These are phyloP conservation scores for Hyphopichia buzzinii DNA, from an alignment of 1,139 yeast species.

Conservation along the genomic window DNA sequence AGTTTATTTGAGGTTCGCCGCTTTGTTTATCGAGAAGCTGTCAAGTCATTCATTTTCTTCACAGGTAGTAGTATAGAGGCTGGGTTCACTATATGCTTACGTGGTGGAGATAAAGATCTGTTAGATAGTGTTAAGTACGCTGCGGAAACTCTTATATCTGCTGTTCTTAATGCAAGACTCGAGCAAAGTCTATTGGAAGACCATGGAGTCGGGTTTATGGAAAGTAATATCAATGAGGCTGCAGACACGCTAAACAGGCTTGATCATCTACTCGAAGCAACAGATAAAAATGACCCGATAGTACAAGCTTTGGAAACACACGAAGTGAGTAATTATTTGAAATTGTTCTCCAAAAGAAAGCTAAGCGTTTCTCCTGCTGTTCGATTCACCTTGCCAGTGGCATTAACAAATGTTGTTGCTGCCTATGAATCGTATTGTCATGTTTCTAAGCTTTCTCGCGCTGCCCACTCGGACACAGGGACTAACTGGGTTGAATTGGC, in stretches of 20 bases:
- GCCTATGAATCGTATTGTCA: conserved; percentile 47
- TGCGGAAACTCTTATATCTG: conserved; percentile 75
- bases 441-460: conserved; percentile 25
- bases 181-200: conserved; percentile 83
- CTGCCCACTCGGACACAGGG: conserved; percentile 19
- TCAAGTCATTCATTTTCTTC: conserved; percentile 73
- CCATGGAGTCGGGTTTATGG: conserved; percentile 42
- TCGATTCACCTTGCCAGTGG: conserved; percentile 62
- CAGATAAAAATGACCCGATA: neutral
- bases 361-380: conserved; percentile 79
- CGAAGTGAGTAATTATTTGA: conserved; percentile 48
- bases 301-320: conserved; percentile 21
- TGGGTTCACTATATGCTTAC: conserved; percentile 78
- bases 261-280: neutral
- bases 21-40: conserved; percentile 50
- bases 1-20: conserved; percentile 67
- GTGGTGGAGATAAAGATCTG: conserved; percentile 68
- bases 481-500: conserved; percentile 8
- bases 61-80: conserved; percentile 71
- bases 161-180: conserved; percentile 70
- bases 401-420: conserved; percentile 53
- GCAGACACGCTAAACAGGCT: conserved; percentile 1
- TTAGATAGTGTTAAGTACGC: conserved; percentile 73
- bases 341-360: conserved; percentile 46
- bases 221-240: conserved; percentile 2